Base-by-base conservation (phyloP, 352 stramenopile species). In the Globisporangium mamillatum region DNA sequence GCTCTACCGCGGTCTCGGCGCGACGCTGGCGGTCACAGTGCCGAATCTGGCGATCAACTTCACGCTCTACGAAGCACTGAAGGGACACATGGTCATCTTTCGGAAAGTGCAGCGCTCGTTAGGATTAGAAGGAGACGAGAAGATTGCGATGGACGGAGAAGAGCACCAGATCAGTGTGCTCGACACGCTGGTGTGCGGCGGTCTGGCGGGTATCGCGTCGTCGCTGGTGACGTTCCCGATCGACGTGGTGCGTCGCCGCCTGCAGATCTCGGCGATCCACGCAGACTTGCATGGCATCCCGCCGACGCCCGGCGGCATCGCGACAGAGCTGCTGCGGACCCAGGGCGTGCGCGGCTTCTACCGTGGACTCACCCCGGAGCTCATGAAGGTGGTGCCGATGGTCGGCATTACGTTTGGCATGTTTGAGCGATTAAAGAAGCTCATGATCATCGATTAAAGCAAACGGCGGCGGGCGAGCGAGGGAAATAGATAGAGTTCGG, bases 371-470 rank as follows among this genome's bases (percentile, higher is more conserved):
- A 94, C 90, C 36, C 94, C 95, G 7, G 96, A 99, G 78, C 78
- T 98, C 63, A 89, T 99, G 81, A 99, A 99, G 73, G 96, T 99
- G 22, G 89, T 98, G 63, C 96, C 96, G 6, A 98, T 99, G 94
- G 96, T 99, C 46, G 93, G 93, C 22, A 98, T 97, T 63, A 98
- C 97, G 58, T 99, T 99, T 64, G 86, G 91, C 64, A 94, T 95
- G 27, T 99, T 98, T 76, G 96, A 99, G 75, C 85, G 83, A 61
- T 86, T 98, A 72, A 98, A 98, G 76, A 90, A 95, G 59, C 60
- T 95, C 63, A 80, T 98, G 59, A 69, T 89, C 63, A 75, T 93
- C 75, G 82, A 96, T 62, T 84, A 83, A 88, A 67, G 69, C 58
- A 41, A 16, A 0, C 22, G 27, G 9, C 22, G 24, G 12, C 2